Evolutionary conservation across 768 basidiomycete genomes (phyloP), one percentile per base, ranked within the genome.

Genomic region (Chalciporus piperatus): DNA sequence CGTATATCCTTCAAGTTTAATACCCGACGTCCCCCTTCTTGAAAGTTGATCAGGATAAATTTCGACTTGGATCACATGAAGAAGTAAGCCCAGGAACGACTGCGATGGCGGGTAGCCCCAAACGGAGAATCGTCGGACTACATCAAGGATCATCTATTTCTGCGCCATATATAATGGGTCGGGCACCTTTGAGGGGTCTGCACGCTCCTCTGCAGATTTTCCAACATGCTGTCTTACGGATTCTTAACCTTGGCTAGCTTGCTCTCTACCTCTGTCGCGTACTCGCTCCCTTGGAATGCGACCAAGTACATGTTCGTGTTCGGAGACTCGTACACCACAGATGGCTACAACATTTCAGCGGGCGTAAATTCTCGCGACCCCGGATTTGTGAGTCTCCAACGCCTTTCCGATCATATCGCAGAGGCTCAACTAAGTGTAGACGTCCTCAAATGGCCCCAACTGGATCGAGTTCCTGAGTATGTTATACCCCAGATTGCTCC

Each of bases 321-420:
- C 56, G 84, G 83, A 10, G 83, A 85, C 57, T 84, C 81, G 1
- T 85, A 85, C 63, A 81, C 80, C 1, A 69, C 79, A 4, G 75
- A 78, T 48, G 82, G 83, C 9, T 85, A 75, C 61, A 83, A 84
- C 55, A 72, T 84, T 46, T 79, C 82, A 16, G 75, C 74, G 9
- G 82, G 82, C 7, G 66, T 83, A 13, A 57, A 79, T 54, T 80
- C 82, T 1, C 71, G 76, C 6, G 71, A 69, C 38, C 81, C 82
- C 13, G 75, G 76, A 39, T 75, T 71, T 54, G 82, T 83, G 60
- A 62, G 77, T 65, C 25, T 40, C 22, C 13, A 10, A n/a, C 16
- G 11, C 22, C 22, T 23, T 6, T 33, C 14, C 23, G 14, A 37
- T 45, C 45, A 43, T n/a, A n/a, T 28, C n/a, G 27, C n/a, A 54